Base-by-base conservation (phyloP, 805 yeast genomes). In the Candida sakaeoensis region DNA sequence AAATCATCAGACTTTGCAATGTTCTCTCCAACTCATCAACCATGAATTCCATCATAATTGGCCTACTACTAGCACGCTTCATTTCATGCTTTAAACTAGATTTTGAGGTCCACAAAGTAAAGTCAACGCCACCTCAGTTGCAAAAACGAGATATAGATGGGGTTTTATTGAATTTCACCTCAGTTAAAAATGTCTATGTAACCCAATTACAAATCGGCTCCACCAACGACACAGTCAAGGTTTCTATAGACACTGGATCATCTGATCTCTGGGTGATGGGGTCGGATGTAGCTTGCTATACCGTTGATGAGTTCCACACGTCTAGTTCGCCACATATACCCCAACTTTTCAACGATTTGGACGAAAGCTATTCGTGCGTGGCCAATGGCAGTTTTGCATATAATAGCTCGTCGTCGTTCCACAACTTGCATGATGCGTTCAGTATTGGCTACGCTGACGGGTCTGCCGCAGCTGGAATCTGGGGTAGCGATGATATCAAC, bases 381-480 rank as follows among this genome's bases (percentile, higher is more conserved):
- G n/a, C 37, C 12, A 66, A 55, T 39, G 77, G 77, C 8, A 58
- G 72, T 4, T 72, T 68, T 42, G 52, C 62, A 40, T 33, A 50
- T 1, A 41, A 48, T 3, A 30, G 41, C 3, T 71, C 77, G 1
- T 38, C 58, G 2, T 44, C 71, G 5, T 72, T 57, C 47, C 17
- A 45, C 1, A 39, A 8, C 22, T 10, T 28, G 3, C 16, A 22
- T 21, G 24, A 22, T 2, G 13, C n/a, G 3, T 43, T 41, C 17
- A 4, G 3, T 15, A 31, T 40, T 26, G 30, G 53, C 34, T 79
- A 78, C 52, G 72, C 71, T 12, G 82, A 77, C 47, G 63, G 65
- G 17, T 58, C 71, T 6, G 69, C 59, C 44, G 80, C 79, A 8
- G 47, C 53, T 8, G 86, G 85, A 9, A 44, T 48, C 9, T 80